Base-by-base conservation (phyloP, 1,284 basidiomycete species). In the Sphaerobolus stellatus region DNA sequence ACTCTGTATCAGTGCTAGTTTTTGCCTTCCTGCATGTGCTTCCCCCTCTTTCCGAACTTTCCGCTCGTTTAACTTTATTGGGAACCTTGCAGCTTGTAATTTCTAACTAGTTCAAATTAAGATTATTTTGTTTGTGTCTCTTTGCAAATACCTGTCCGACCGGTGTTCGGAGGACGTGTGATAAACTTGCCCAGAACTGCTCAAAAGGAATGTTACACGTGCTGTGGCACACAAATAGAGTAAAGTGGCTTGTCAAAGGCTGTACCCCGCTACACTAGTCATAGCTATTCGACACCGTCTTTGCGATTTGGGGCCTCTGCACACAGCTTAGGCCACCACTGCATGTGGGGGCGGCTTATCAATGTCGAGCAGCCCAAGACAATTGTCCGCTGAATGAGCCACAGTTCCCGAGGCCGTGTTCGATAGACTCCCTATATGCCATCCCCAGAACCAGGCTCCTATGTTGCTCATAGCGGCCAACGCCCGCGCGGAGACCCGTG, bases 401-500 rank as follows among this genome's bases (percentile, higher is more conserved):
- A n/a, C 13, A 18, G 22, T n/a, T n/a, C 16, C 5, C 31, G 25
- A 24, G 22, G 36, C 4, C 25, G 8, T 13, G 16, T n/a, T 29
- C 14, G 6, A 29, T 18, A 11, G 11, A 9, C 4, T 5, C 20
- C 25, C 25, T 31, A 9, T 25, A 29, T 51, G 25, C 14, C 5
- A 18, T 22, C 50, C 40, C 27, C 36, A 50, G 25, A 58, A 18
- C 56, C 57, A 54, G 4, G 41, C 46, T 29, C 50, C 58, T n/a
- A 58, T 16, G 22, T 50, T 48, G 61, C 69, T 36, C 24, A 70
- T 60, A 54, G 73, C 78, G 20, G 78, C 76, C 48, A 89, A 67
- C 20, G 80, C 76, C 52, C 74, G 74, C 20, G 82, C 86, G 2
- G 80, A 73, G 20, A 85, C 68, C 34, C 88, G 77, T 43, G 81